Base-by-base conservation (phyloP, 163 green algal genomes). In the Trebouxia gelatinosa region DNA sequence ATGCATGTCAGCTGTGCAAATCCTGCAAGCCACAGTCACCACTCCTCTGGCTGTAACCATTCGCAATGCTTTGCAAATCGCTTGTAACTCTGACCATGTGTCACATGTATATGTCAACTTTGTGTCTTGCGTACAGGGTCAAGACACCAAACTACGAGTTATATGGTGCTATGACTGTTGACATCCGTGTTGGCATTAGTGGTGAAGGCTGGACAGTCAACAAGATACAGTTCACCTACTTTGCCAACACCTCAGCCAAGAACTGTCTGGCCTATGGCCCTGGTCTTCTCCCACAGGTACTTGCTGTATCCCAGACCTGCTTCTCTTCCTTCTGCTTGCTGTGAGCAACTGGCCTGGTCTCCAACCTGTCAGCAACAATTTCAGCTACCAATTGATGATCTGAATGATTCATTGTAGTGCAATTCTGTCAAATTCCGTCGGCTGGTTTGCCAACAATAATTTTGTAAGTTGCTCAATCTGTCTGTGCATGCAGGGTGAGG, bases 201-300 rank as follows among this genome's bases (percentile, higher is more conserved):
- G 86, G 86, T 37, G 88, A 93, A 64, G 90, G 87, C 80, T 97
- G 92, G 92, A 97, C 92, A 1, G 92, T 97, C n/a, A 95, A 95
- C 83, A 91, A 90, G 71, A 80, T 95, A 32, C 83, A 80, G 32
- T 95, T 92, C 79, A 86, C 79, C 39, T 97, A 97, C 87, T 96
- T 94, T 77, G 89, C 91, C 81, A 96, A 97, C 89, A 97, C 91
- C 0, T 82, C 86, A 4, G 87, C 91, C 1, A 85, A 87, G 74
- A 92, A 94, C 78, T 94, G 88, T 80, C 80, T 95, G 28, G 91
- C 92, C 2, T 96, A 91, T 77, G 92, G 92, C 0, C 92, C 92
- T 26, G 91, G 91, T 37, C 66, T 97, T 65, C 82, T 94, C 40
- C 70, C 64, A 17, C 62, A 51, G 23, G 70, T 74, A 6, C 70